Base-by-base conservation (phyloP, 495 filamentous ascomycete genomes). In the Aspergillus cavernicola region DNA sequence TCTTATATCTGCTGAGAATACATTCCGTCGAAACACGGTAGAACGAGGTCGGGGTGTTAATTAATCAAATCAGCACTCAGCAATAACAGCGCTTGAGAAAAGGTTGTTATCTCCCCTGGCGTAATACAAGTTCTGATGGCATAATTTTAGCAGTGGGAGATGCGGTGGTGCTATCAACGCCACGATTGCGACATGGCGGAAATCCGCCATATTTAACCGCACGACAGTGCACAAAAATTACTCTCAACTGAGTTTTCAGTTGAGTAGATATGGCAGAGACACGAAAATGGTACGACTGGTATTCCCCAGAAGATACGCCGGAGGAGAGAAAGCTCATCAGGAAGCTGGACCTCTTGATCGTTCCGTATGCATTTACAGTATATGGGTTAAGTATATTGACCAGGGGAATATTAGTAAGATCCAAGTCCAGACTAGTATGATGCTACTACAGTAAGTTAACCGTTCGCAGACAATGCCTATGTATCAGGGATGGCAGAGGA, bases 231-330 rank as follows among this genome's bases (percentile, higher is more conserved):
- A 40, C 3, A 19, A 38, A 38, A 4, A 19, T 19, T 38, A 4
- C 16, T 18, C 16, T 38, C 35, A 4, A 16, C 8, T 19, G 15
- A 38, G 19, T 35, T 12, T 10, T 22, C 9, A 28, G 9, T 2
- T 41, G 18, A 37, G 4, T 35, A 15, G 4, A 38, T 22, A 20
- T 20, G 41, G n/a, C 41, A 5, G 8, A 6, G 23, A 31, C 3
- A 15, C 41, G 41, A 44, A 31, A 44, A 44, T 44, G 42, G 42
- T 46, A 46, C 28, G 28, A 46, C 42, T 33, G 26, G 42, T 46
- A 32, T 16, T 46, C 28, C 1, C 15, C 26, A 16, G 42, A 46
- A 13, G 28, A 46, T 16, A 46, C 42, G 9, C 28, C 42, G 0
- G 28, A 46, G 10, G 42, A 46, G 28, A 16, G 26, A 10, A 46